phyloP scores from a whole-genome alignment of 176 grass and related monocot species.

The Musa acuminata region DNA sequence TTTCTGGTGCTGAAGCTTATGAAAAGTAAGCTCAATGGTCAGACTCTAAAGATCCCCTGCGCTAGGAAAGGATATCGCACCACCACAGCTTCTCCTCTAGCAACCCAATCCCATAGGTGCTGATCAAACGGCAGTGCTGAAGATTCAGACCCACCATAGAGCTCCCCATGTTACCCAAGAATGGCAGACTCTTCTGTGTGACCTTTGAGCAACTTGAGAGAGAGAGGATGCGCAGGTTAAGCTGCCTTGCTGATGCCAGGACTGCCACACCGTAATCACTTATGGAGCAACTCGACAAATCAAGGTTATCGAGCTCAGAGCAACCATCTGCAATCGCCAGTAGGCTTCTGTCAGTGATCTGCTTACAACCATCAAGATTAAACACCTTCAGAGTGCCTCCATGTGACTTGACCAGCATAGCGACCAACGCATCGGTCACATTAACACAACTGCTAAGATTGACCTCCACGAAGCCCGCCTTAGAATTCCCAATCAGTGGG shows the following conservation, averaged over 20 bases:
- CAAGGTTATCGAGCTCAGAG: constrained; percentile 57
- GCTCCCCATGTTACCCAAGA: constrained; percentile 61
- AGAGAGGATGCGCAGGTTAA: constrained; percentile 65
- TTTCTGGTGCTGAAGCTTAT: constrained; percentile 37
- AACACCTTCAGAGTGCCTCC: constrained; percentile 55
- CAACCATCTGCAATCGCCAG: constrained; percentile 62
- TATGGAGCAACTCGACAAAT: constrained; percentile 74
- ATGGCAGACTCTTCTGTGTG: constrained; percentile 68
- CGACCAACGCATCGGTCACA: constrained; percentile 46
- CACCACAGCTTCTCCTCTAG: constrained; percentile 74
- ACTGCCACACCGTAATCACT: constrained; percentile 69
- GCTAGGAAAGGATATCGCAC: constrained; percentile 84
- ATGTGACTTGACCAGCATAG: constrained; percentile 56
- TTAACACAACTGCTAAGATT: constrained; percentile 72
- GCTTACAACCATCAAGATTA: constrained; percentile 81
- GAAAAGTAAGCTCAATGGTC: neutral
- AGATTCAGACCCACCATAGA: constrained; percentile 76
- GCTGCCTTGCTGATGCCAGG: constrained; percentile 50
- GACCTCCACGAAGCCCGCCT: constrained; percentile 52
- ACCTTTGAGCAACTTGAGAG: constrained; percentile 67
- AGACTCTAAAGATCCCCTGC: constrained; percentile 15
- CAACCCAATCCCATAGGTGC: constrained; percentile 49
- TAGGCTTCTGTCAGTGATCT: constrained; percentile 69
- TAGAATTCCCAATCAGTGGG: constrained; percentile 59
- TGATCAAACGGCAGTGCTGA: constrained; percentile 73